Evolutionary conservation across 768 basidiomycete species (phyloP).

Genomic region (Baorangia bicolor): DNA sequence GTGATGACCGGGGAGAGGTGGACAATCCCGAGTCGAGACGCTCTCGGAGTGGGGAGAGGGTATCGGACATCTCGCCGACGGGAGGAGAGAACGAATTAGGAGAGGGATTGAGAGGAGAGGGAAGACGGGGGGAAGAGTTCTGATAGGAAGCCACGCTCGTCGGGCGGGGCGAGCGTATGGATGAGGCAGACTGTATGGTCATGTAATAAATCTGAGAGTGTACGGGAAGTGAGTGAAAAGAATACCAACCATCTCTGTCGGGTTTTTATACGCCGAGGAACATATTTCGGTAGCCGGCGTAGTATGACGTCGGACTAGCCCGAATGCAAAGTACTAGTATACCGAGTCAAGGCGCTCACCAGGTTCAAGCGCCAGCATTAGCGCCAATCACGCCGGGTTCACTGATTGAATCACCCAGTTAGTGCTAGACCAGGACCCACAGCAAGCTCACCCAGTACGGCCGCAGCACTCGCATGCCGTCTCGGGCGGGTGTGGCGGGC

Average conservation of each 20-base stretch:
- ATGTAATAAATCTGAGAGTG: neutral
- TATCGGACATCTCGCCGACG: constrained; percentile 11
- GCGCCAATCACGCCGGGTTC: neutral
- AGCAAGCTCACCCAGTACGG: neutral
- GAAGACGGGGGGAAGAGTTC: constrained; percentile 12
- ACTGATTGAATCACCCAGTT: neutral
- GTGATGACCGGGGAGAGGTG: neutral
- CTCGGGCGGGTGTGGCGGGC: neutral
- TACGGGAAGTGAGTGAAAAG: neutral
- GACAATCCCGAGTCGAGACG: constrained; percentile 1
- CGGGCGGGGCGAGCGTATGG: constrained; percentile 14
- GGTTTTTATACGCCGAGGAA: constrained; percentile 16
- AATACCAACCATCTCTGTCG: constrained; percentile 3
- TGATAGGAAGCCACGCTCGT: constrained; percentile 7
- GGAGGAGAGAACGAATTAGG: constrained; percentile 5
- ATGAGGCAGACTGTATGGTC: constrained; percentile 7
- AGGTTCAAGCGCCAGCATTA: neutral
- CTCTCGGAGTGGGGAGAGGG: constrained; percentile 21
- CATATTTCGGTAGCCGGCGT: neutral
- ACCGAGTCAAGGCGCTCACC: neutral
- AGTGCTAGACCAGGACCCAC: neutral
- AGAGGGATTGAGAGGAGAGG: constrained; percentile 29
- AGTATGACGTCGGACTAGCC: constrained; percentile 15
- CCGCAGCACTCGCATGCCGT: neutral
- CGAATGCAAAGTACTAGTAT: constrained; percentile 3